Conservation (phyloP, 2,329 filamentous ascomycete species). For the Metarhizium rileyi region DNA sequence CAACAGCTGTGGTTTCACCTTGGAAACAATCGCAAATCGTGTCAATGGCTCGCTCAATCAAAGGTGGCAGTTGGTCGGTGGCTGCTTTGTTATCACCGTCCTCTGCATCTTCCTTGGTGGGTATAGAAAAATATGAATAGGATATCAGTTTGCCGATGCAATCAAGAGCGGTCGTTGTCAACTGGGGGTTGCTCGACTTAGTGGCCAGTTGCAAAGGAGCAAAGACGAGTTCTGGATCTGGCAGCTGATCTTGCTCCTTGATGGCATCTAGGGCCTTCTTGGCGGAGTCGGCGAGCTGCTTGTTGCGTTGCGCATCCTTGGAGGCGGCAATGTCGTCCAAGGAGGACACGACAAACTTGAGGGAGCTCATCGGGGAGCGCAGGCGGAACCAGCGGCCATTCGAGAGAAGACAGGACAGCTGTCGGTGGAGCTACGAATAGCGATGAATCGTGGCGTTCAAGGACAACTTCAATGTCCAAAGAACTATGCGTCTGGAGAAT, state of each 20-base stretch:
- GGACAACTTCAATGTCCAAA: background rate
- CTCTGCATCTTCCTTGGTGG: conserved; percentile 35
- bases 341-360: conserved; percentile 91
- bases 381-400: conserved; percentile 33
- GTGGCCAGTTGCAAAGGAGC: conserved; percentile 83
- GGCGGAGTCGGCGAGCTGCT: conserved; percentile 71
- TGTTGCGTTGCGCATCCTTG: conserved; percentile 82
- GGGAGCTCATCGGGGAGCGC: conserved; percentile 70
- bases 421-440: background rate
- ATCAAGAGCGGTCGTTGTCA: conserved; percentile 86
- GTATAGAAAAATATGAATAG: conserved; percentile 91
- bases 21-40: conserved; percentile 99
- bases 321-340: conserved; percentile 85
- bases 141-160: conserved; percentile 99
- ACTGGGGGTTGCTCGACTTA: conserved; percentile 71
- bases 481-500: background rate
- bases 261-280: conserved; percentile 77
- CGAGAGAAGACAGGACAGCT: conserved; percentile 15
- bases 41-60: conserved; percentile 96
- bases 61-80: conserved; percentile 43
- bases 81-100: conserved; percentile 25
- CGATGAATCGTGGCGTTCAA: background rate
- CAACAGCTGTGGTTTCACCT: conserved; percentile 82
- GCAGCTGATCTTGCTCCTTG: conserved; percentile 72
- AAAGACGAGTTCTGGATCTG: conserved; percentile 88